A percentile compares a stretch with the other conserved stretches of the same genome.
phyloP scores from a whole-genome alignment of 1,139 yeast genomes.

The Pichia sp. region DNA sequence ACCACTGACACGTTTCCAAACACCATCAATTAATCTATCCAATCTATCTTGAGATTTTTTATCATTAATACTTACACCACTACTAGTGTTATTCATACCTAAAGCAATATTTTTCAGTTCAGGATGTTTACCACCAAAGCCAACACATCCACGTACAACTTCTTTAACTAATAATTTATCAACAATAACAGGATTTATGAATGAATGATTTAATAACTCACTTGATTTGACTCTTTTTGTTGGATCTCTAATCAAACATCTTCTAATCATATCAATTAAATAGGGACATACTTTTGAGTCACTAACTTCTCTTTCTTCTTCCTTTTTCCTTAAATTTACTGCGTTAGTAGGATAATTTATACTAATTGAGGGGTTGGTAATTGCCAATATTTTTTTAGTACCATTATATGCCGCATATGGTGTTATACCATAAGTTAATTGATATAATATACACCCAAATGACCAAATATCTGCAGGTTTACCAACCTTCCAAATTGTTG shows the following conservation, averaged over 20 bases:
- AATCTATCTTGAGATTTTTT: constrained; percentile 30
- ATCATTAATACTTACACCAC: not conserved
- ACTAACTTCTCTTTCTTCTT: constrained; percentile 16
- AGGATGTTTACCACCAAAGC: constrained; percentile 50
- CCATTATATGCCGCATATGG: constrained; percentile 84
- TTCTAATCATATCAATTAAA: constrained; percentile 64
- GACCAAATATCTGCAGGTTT: constrained; percentile 98
- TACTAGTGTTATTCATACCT: not conserved
- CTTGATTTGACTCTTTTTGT: constrained; percentile 58
- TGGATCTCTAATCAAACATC: constrained; percentile 72
- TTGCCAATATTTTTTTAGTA: constrained; percentile 74
- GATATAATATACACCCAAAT: constrained; percentile 92
- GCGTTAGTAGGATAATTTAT: constrained; percentile 49
- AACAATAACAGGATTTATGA: constrained; percentile 69
- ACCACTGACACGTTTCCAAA: constrained; percentile 36
- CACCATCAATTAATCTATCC: constrained; percentile 44
- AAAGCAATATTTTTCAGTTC: constrained; percentile 29
- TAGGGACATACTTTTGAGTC: constrained; percentile 19
- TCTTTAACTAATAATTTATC: constrained; percentile 62
- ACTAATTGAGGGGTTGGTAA: constrained; percentile 78
- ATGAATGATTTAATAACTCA: constrained; percentile 50
- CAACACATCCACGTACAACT: constrained; percentile 68
- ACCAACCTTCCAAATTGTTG: constrained; percentile 68
- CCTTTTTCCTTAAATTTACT: constrained; percentile 24
- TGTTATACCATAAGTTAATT: constrained; percentile 89